Base-by-base conservation (phyloP, 345 rosid genomes). In the Hibiscus mutabilis region DNA sequence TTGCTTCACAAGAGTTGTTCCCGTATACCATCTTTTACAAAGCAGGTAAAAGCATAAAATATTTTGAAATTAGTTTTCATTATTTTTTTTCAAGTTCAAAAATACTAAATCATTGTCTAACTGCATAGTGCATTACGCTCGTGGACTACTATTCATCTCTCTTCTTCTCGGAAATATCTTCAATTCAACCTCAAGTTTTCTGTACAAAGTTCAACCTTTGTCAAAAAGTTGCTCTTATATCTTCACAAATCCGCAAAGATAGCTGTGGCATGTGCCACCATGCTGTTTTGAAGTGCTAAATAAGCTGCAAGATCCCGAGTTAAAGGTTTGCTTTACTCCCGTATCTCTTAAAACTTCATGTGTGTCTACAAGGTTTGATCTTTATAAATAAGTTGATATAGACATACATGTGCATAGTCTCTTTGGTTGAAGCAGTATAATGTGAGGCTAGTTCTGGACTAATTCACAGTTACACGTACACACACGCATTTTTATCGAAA, bases 281-380 rank as follows among this genome's bases (percentile, higher is more conserved):
- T 53, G 84, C 91, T 71, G 80, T 92, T 85, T 81, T 0, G 91
- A 87, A 78, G 76, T 85, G 62, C 22, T 91, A 73, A 46, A 73
- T 64, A 91, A 89, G 80, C 82, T 96, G 70, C 82, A 96, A 73
- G 96, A 96, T 80, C 98, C 97, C 0, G 86, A 96, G 74, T 87
- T 95, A 15, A 86, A 96, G 99, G 99, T 96, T 68, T 29, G 74
- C 73, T 14, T 22, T 44, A 13, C 55, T 44, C 21, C 24, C 35
- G 24, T 44, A 1, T 22, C 6, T 65, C 15, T 42, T 65, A 11
- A 44, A 22, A 24, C 21, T 22, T 5, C 19, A 44, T 65, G 35
- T 21, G 42, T 60, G 33, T 6, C 35, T 42, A 42, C 31, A 14
- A 65, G 69, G 55, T 21, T 27, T 66, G 24, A 2, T 67, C 70